Evolutionary conservation across 2,329 filamentous ascomycete genomes (phyloP).

Genomic region (Didymella lethalis): DNA sequence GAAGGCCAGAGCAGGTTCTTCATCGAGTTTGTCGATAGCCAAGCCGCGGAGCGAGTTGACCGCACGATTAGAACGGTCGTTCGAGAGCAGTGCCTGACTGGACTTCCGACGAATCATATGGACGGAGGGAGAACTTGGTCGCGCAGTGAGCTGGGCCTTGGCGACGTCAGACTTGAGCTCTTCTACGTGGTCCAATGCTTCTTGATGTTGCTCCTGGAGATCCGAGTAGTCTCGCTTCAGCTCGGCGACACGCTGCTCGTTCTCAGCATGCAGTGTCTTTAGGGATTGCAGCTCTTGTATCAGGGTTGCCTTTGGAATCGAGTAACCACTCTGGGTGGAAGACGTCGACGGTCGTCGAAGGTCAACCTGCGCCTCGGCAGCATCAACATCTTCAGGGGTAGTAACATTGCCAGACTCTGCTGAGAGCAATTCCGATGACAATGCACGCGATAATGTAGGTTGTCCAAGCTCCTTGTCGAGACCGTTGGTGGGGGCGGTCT

Average conservation of each 20-base stretch:
- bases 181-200: conserved; percentile 85
- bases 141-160: conserved; percentile 69
- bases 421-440: conserved; percentile 93
- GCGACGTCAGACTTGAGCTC: conserved; percentile 87
- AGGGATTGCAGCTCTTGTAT: conserved; percentile 74
- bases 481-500: conserved; percentile 74
- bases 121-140: conserved; percentile 69
- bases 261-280: conserved; percentile 74
- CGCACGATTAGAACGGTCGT: conserved; percentile 90
- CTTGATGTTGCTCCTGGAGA: conserved; percentile 81
- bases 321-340: conserved; percentile 29
- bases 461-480: conserved; percentile 70
- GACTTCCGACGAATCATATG: conserved; percentile 93
- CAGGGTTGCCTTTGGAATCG: conserved; percentile 25
- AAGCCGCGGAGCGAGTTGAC: conserved; percentile 90
- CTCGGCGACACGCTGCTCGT: conserved; percentile 75
- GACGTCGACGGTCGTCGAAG: conserved; percentile 41
- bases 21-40: conserved; percentile 83
- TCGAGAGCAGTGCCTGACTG: conserved; percentile 84
- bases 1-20: conserved; percentile 86
- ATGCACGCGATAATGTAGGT: conserved; percentile 83
- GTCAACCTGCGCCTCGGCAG: conserved; percentile 69
- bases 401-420: conserved; percentile 67
- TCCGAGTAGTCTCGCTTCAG: conserved; percentile 82
- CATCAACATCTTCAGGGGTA: conserved; percentile 55